Percentiles rank a stretch among this genome's conserved stretches.
Conservation (phyloP, 1,284 basidiomycete species). For the Puccinia hordei region DNA sequence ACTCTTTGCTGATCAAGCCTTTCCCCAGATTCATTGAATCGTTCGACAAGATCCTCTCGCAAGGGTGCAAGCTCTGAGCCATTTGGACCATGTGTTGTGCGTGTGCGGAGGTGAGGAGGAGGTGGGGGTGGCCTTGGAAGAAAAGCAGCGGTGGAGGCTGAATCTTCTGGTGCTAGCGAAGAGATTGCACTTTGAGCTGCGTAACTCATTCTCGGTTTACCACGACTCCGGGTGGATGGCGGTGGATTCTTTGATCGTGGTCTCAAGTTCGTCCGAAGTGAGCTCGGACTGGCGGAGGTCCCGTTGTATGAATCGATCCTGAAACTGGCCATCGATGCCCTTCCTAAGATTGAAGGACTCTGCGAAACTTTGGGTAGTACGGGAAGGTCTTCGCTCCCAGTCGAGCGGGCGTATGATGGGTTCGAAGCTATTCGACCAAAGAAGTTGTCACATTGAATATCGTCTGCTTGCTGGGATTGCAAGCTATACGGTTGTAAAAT, state of each 20-base stretch:
- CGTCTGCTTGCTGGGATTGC: constrained; percentile 1
- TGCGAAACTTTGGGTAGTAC: neutral
- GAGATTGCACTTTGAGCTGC: constrained; percentile 29
- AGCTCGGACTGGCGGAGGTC: constrained; percentile 3
- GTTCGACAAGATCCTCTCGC: constrained; percentile 27
- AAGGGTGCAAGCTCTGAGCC: constrained; percentile 43
- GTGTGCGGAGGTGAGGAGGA: constrained; percentile 23
- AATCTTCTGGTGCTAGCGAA: constrained; percentile 42
- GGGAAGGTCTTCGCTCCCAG: neutral
- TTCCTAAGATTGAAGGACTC: constrained; percentile 1
- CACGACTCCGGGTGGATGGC: neutral
- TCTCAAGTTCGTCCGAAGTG: neutral
- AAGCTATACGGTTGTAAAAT: neutral
- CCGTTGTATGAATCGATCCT: neutral
- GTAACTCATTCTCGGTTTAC: constrained; percentile 22
- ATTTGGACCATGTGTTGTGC: constrained; percentile 42
- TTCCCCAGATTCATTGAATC: constrained; percentile 23
- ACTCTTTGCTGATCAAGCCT: neutral
- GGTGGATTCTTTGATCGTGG: neutral
- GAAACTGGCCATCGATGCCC: constrained; percentile 19
- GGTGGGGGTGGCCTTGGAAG: constrained; percentile 41
- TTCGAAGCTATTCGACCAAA: constrained; percentile 23
- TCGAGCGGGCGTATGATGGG: constrained; percentile 12
- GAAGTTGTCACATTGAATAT: constrained; percentile 20
- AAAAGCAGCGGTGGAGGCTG: constrained; percentile 48